These are phyloP conservation scores for Pleurotus sapidus DNA, from an alignment of 768 basidiomycete genomes.

Conservation along the genomic window DNA sequence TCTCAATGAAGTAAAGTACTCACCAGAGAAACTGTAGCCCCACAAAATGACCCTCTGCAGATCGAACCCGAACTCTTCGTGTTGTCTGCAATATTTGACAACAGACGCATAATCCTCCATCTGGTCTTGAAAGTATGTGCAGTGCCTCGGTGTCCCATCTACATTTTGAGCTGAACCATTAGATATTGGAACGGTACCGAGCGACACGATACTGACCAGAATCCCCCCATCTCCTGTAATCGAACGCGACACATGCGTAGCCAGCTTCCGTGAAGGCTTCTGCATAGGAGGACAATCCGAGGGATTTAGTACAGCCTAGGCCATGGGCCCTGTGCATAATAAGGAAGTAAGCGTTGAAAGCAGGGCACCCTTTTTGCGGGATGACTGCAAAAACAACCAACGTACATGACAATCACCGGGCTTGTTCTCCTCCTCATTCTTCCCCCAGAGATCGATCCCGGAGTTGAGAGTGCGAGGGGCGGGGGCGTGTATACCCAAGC, in stretches of 20 bases:
- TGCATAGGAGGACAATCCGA: slow-evolving; percentile 26
- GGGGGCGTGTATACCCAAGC: slow-evolving; percentile 31
- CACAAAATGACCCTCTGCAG: slow-evolving; percentile 27
- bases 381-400: not conserved
- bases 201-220: slow-evolving; percentile 20
- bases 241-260: slow-evolving; percentile 32
- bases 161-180: not conserved
- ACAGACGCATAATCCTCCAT: slow-evolving; percentile 35
- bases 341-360: not conserved
- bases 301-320: slow-evolving; percentile 25
- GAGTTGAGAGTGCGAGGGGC: no score
- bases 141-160: slow-evolving; percentile 29
- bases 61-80: slow-evolving; percentile 27
- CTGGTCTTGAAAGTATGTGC: slow-evolving; percentile 27
- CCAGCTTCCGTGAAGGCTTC: slow-evolving; percentile 25
- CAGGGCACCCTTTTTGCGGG: no score
- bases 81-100: slow-evolving; percentile 26
- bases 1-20: not conserved
- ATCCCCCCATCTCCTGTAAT: slow-evolving; percentile 35
- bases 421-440: no score
- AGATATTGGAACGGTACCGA: not conserved
- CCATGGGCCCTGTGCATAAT: slow-evolving; percentile 30
- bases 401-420: slow-evolving; percentile 12
- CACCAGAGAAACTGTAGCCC: slow-evolving; percentile 32
- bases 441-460: no score